Evolutionary conservation across 2,329 filamentous ascomycete species (phyloP).

Genomic region (Beauveria scarabaeidicola): DNA sequence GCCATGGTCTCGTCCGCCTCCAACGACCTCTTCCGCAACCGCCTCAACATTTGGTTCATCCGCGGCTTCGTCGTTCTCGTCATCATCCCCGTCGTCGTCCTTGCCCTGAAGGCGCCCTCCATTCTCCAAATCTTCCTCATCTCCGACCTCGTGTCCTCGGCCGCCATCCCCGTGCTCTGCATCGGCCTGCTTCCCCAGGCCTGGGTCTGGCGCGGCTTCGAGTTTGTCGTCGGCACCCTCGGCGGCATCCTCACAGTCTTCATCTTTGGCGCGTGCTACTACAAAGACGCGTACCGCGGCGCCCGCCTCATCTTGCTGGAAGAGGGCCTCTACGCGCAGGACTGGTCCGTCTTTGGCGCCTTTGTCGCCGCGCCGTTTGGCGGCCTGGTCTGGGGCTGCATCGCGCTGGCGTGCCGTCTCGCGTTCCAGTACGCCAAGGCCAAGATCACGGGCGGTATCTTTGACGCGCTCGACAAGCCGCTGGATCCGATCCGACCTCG

Average conservation of each 20-base stretch:
- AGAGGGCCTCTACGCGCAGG: slow-evolving; percentile 63
- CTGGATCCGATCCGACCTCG: slow-evolving; percentile 18
- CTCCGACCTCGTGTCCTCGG: slow-evolving; percentile 68
- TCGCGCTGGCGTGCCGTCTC: slow-evolving; percentile 53
- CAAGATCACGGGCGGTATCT: slow-evolving; percentile 50
- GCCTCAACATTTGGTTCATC: slow-evolving; percentile 66
- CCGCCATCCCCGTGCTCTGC: slow-evolving; percentile 65
- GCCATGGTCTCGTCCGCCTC: slow-evolving; percentile 80
- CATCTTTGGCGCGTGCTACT: slow-evolving; percentile 73
- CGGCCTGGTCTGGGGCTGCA: slow-evolving; percentile 61
- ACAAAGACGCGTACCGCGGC: slow-evolving; percentile 54
- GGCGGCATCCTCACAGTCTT: slow-evolving; percentile 74
- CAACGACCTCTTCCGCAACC: slow-evolving; percentile 79
- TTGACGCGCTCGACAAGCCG: slow-evolving; percentile 58
- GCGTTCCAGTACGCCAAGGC: slow-evolving; percentile 48
- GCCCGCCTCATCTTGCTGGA: slow-evolving; percentile 63
- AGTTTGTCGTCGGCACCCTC: slow-evolving; percentile 69
- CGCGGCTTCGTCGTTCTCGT: slow-evolving; percentile 59
- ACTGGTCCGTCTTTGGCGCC: slow-evolving; percentile 77
- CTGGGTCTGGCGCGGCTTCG: slow-evolving; percentile 73
- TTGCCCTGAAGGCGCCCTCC: slow-evolving; percentile 64
- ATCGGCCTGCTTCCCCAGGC: slow-evolving; percentile 62
- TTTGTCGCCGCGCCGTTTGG: slow-evolving; percentile 75
- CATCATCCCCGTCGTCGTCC: slow-evolving; percentile 65
- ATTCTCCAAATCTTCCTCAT: slow-evolving; percentile 79